These are phyloP conservation scores for Erodium chrysanthum DNA, from an alignment of 441 rosid species.

Conservation along the genomic window DNA sequence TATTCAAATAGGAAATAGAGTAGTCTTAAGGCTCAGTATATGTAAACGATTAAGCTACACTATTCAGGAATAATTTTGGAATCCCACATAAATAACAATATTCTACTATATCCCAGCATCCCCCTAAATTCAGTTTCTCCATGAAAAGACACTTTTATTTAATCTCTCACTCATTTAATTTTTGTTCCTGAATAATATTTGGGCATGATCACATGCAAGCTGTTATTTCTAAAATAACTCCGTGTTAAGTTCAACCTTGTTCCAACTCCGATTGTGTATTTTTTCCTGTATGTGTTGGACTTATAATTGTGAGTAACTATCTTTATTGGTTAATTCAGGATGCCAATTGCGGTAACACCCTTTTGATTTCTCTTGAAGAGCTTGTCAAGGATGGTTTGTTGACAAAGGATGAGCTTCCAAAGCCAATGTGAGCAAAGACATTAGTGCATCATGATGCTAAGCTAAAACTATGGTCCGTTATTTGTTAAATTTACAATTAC, in stretches of 20 bases:
- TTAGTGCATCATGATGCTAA: neutral
- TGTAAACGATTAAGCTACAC: neutral
- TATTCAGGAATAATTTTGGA: neutral
- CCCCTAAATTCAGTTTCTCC: neutral
- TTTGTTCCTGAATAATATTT: neutral
- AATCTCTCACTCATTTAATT: neutral
- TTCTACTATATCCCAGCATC: neutral
- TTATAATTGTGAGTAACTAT: neutral
- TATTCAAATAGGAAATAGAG: neutral
- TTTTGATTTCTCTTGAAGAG: constrained; percentile 87
- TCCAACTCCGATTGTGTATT: neutral
- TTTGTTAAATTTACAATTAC: constrained; percentile 4
- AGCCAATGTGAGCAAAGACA: constrained; percentile 39
- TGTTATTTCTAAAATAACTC: neutral
- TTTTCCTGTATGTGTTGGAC: neutral
- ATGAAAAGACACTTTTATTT: neutral
- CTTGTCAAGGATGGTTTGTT: constrained; percentile 78
- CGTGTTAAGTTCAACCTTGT: neutral
- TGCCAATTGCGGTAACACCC: constrained; percentile 86
- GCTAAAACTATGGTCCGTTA: constrained; percentile 7
- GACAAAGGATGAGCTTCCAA: constrained; percentile 58
- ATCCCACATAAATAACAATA: neutral
- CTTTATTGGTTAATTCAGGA: constrained; percentile 40
- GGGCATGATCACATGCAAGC: neutral
- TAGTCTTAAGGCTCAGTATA: neutral